Evolutionary conservation across 78 protist species (phyloP).

Genomic region (Dictyostelium discoideum): DNA sequence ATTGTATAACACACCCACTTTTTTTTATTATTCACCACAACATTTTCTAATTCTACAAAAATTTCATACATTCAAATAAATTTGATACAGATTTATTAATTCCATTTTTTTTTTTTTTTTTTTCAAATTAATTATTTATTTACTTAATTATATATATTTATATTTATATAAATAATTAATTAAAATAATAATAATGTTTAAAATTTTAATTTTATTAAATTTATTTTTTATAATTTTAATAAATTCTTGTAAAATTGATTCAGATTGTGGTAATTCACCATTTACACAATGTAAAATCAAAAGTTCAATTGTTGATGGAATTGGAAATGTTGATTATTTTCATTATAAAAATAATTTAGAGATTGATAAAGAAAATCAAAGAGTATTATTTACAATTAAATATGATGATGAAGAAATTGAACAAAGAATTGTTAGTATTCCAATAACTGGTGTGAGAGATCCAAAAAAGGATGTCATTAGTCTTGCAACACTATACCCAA

Average conservation of each 20-base stretch:
- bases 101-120: background rate
- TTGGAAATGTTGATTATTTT: slow-evolving; percentile 7
- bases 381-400: background rate
- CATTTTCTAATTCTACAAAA: background rate
- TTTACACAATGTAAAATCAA: background rate
- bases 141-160: background rate
- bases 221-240: background rate
- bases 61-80: background rate
- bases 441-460: background rate
- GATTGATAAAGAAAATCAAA: background rate
- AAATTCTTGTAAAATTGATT: background rate
- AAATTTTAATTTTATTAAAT: background rate
- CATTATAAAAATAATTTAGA: slow-evolving; percentile 1
- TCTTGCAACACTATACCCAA: background rate
- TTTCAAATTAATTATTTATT: background rate
- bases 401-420: background rate
- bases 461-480: background rate
- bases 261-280: background rate
- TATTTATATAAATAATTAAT: too few relatives aligned
- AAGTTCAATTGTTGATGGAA: background rate
- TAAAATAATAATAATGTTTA: background rate
- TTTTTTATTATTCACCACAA: background rate
- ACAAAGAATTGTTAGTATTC: background rate
- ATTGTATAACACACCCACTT: background rate
- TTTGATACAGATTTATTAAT: background rate